Conservation (phyloP, 345 rosid species). For the Salix arbutifolia region DNA sequence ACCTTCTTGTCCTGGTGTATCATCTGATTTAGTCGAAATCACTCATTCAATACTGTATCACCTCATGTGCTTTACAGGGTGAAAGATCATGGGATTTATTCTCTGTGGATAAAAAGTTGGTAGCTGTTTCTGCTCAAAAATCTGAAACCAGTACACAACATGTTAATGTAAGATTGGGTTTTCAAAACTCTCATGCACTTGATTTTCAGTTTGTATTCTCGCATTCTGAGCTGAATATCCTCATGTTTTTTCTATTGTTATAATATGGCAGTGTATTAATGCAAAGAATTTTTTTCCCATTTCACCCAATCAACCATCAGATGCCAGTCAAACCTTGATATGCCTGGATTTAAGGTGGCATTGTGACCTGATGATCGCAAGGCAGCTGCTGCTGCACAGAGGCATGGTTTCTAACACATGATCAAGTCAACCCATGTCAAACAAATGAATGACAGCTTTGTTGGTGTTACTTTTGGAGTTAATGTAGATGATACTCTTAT, state of each 20-base stretch:
- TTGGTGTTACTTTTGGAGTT: too few relatives aligned
- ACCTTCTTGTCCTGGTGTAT: too few relatives aligned
- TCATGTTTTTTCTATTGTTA: background rate
- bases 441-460: background rate
- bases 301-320: background rate
- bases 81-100: conserved; percentile 21
- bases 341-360: background rate
- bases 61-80: conserved; percentile 11
- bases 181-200: background rate
- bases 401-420: too few relatives aligned
- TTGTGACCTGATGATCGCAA: background rate
- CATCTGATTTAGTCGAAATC: background rate
- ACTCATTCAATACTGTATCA: background rate
- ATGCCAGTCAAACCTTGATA: background rate
- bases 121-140: background rate
- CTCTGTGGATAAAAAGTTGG: conserved; percentile 2
- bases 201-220: background rate
- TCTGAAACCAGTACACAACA: background rate
- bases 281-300: background rate
- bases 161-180: background rate
- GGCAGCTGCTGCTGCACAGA: background rate
- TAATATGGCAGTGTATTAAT: background rate
- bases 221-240: background rate
- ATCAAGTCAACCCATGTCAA: background rate
- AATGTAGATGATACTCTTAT: too few relatives aligned